Conservation (phyloP, 345 rosid species). For the Eutrema japonicum region DNA sequence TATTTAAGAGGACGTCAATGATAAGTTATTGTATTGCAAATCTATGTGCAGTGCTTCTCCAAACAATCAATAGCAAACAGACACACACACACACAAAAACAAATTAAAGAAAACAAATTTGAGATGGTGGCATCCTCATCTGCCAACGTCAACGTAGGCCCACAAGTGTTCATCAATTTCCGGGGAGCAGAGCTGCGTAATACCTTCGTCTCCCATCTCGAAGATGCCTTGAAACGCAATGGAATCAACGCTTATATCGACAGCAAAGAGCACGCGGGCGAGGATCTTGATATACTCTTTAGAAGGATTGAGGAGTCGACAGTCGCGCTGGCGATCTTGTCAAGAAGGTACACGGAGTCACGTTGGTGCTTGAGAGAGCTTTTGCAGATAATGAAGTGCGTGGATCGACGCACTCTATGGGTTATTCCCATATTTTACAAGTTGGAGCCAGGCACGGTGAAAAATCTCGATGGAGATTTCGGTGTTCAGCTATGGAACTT, state of each 20-base stretch:
- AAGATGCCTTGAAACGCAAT: neutral
- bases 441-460: neutral
- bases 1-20: neutral
- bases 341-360: slow-evolving; percentile 19
- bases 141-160: neutral
- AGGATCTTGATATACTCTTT: neutral
- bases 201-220: slow-evolving; percentile 23
- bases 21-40: neutral
- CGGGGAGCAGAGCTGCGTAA: slow-evolving; percentile 25
- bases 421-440: slow-evolving; percentile 23
- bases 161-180: slow-evolving; percentile 39
- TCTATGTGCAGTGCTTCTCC: neutral
- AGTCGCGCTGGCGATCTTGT: slow-evolving; percentile 11
- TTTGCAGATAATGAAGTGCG: slow-evolving; percentile 17
- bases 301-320: slow-evolving; percentile 25
- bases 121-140: neutral
- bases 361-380: slow-evolving; percentile 38
- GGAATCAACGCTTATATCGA: slow-evolving; percentile 21
- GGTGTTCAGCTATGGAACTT: slow-evolving; percentile 19
- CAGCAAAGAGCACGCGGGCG: neutral
- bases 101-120: neutral
- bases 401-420: slow-evolving; percentile 34
- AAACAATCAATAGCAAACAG: neutral
- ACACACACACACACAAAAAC: neutral
- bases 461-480: slow-evolving; percentile 1